Evolutionary conservation across 768 basidiomycete species (phyloP).

Genomic region (Lactarius evosmus): DNA sequence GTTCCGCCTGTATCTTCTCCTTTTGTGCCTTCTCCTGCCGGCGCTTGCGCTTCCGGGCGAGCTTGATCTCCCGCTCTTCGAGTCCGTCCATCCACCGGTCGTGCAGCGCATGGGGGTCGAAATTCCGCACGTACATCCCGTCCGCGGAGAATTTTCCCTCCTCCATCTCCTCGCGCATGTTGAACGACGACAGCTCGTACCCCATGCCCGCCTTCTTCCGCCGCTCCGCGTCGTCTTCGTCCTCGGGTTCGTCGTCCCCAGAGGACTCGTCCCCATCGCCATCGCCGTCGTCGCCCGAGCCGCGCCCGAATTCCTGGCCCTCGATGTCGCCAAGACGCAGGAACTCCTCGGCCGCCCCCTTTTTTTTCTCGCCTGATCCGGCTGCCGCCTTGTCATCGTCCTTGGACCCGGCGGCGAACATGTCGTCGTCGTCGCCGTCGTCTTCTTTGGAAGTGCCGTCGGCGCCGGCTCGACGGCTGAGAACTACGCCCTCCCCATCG

Average conservation of each 20-base stretch:
- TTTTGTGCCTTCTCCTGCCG: conserved; percentile 69
- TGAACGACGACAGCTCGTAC: conserved; percentile 90
- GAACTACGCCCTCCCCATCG: conserved; percentile 91
- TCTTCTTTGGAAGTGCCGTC: conserved; percentile 49
- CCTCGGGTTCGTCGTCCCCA: conserved; percentile 46
- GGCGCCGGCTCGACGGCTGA: conserved; percentile 54
- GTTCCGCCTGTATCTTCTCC: conserved; percentile 68
- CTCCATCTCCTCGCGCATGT: conserved; percentile 99
- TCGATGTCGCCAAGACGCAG: conserved; percentile 92
- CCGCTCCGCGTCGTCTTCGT: conserved; percentile 78
- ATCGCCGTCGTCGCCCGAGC: conserved; percentile 39
- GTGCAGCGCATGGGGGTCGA: conserved; percentile 88
- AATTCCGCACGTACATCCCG: conserved; percentile 79
- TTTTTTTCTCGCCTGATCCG: conserved; percentile 47
- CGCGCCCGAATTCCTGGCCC: conserved; percentile 83
- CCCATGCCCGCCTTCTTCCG: conserved; percentile 88
- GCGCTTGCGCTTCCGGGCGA: conserved; percentile 71
- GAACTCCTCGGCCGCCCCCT: conserved; percentile 59
- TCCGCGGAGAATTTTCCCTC: conserved; percentile 97
- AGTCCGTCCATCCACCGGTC: conserved; percentile 96
- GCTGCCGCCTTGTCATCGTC: conserved; percentile 49
- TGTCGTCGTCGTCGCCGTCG: conserved; percentile 61
- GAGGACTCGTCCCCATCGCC: conserved; percentile 36
- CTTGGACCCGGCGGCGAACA: conserved; percentile 75
- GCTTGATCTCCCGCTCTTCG: conserved; percentile 81